Percentiles rank a stretch among this genome's conserved stretches.
phyloP scores from a whole-genome alignment of 225 moss, liverwort and hornwort species.

The Takakia lepidozioides region DNA sequence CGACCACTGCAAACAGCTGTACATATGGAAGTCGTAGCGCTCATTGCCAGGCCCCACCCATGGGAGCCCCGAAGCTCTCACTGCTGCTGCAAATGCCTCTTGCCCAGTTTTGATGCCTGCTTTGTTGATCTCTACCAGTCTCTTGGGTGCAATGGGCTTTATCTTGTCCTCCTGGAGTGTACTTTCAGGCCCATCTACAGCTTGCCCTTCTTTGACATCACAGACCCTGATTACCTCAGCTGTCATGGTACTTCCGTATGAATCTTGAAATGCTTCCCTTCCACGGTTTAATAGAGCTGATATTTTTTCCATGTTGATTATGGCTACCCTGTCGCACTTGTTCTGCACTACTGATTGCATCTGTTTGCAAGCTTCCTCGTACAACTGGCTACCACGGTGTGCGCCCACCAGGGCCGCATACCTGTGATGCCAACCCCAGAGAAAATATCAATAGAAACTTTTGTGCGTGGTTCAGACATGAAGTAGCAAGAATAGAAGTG shows the following conservation, averaged over 20 bases:
- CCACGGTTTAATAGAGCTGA: constrained; percentile 56
- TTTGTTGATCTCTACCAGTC: constrained; percentile 68
- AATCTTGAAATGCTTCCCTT: constrained; percentile 61
- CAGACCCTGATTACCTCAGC: constrained; percentile 35
- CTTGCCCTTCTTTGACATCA: constrained; percentile 16
- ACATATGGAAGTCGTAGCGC: constrained; percentile 87
- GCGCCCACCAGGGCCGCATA: constrained; percentile 80
- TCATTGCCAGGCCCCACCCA: constrained; percentile 92
- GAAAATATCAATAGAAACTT: no score
- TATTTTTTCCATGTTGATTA: constrained; percentile 72
- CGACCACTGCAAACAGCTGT: constrained; percentile 78
- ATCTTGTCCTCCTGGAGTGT: constrained; percentile 36
- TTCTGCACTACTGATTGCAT: constrained; percentile 69
- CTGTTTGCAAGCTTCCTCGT: constrained; percentile 69
- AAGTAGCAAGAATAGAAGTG: no score
- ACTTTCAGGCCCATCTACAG: constrained; percentile 8
- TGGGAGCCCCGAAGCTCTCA: constrained; percentile 65
- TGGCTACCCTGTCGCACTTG: constrained; percentile 64
- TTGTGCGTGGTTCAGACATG: no score
- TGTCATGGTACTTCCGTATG: constrained; percentile 59
- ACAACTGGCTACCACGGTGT: constrained; percentile 68
- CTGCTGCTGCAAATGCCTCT: constrained; percentile 64
- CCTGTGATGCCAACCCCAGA: no score
- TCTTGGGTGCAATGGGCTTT: constrained; percentile 65
- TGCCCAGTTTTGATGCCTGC: constrained; percentile 50